Evolutionary conservation across 257 asterid genomes (phyloP).

Genomic region (Nicotiana obtusifolia): DNA sequence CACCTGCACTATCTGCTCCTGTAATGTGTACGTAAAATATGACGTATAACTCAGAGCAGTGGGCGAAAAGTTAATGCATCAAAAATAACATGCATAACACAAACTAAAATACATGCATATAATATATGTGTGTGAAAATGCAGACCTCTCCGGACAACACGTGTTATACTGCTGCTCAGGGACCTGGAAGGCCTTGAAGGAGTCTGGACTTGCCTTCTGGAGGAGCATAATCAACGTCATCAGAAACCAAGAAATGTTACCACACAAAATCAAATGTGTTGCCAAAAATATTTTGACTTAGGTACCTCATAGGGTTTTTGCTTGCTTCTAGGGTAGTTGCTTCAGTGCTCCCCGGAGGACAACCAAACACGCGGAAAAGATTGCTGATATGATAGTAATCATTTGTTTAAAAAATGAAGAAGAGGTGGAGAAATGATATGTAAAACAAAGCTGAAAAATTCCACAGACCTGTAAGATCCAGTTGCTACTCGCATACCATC

Average conservation of each 20-base stretch:
- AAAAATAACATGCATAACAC: neutral
- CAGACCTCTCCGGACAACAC: slow-evolving; percentile 65
- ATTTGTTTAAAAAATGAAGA: slow-evolving; percentile 7
- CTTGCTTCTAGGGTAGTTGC: slow-evolving; percentile 95
- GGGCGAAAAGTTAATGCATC: neutral
- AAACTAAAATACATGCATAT: neutral
- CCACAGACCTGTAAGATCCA: slow-evolving; percentile 75
- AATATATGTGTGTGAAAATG: slow-evolving; percentile 2
- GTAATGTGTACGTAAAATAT: slow-evolving; percentile 14
- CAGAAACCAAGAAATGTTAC: neutral
- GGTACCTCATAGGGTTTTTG: slow-evolving; percentile 95
- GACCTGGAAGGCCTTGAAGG: slow-evolving; percentile 70
- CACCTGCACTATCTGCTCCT: slow-evolving; percentile 64
- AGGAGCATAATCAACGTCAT: slow-evolving; percentile 14
- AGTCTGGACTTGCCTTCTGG: slow-evolving; percentile 69
- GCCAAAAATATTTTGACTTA: neutral
- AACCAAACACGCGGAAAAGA: slow-evolving; percentile 88
- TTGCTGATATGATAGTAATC: slow-evolving; percentile 52
- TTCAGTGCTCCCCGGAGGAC: slow-evolving; percentile 65
- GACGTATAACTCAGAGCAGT: neutral
- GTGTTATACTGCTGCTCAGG: slow-evolving; percentile 59
- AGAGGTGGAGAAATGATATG: slow-evolving; percentile 6
- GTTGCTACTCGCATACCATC: slow-evolving; percentile 76
- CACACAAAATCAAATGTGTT: neutral
- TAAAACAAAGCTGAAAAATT: neutral